Percentiles rank a stretch among this genome's conserved stretches.
Conservation (phyloP, 768 basidiomycete species). For the Russula foetens region DNA sequence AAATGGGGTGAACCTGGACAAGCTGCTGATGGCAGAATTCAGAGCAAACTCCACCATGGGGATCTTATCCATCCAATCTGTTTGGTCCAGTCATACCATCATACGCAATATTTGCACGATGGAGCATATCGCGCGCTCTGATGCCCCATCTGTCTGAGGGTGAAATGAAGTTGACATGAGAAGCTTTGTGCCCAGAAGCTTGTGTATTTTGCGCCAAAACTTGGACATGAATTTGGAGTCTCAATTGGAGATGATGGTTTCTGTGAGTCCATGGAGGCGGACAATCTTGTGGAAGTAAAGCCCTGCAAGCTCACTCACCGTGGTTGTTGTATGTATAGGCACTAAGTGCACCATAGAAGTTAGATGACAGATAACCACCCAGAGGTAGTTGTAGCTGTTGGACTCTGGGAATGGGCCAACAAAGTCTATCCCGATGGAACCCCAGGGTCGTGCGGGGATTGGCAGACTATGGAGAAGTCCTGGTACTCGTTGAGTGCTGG, state of each 20-base stretch:
- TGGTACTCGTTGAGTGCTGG: not conserved
- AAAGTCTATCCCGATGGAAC: not conserved
- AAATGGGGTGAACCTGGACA: not conserved
- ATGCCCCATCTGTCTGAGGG: no score
- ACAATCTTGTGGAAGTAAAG: not conserved
- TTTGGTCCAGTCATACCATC: not conserved
- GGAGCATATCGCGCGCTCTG: not conserved
- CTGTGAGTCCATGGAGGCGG: not conserved
- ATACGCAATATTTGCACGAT: not conserved
- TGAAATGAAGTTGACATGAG: no score
- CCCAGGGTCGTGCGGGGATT: not conserved
- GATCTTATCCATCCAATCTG: not conserved
- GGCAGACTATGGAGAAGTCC: not conserved
- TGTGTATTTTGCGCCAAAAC: not conserved
- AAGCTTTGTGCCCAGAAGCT: not conserved
- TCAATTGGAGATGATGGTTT: not conserved
- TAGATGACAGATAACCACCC: not conserved
- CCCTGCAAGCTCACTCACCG: not conserved
- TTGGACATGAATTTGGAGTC: not conserved
- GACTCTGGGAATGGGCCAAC: not conserved
- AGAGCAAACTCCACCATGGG: not conserved
- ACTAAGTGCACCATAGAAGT: not conserved
- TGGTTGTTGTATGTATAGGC: not conserved
- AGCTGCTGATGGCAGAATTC: not conserved
- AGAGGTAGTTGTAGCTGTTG: not conserved